Evolutionary conservation across 441 rosid genomes (phyloP).

Genomic region (Gossypium laxum): DNA sequence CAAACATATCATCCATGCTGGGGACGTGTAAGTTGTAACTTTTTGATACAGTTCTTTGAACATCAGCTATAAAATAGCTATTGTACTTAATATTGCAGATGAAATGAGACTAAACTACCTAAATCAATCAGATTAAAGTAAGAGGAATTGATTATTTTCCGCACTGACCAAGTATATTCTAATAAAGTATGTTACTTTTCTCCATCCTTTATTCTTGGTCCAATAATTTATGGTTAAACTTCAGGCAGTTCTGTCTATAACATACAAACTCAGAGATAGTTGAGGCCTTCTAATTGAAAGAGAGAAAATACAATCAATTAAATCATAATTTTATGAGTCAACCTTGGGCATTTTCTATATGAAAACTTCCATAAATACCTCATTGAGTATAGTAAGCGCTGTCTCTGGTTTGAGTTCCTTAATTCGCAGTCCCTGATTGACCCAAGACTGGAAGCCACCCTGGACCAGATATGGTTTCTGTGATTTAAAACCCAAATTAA

Average conservation of each 20-base stretch:
- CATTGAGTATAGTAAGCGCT: slow-evolving; percentile 61
- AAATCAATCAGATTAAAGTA: background rate
- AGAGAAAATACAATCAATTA: background rate
- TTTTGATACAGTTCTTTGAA: background rate
- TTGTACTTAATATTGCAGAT: background rate
- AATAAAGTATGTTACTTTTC: background rate
- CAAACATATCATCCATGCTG: background rate
- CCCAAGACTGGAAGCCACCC: slow-evolving; percentile 90
- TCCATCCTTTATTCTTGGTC: background rate
- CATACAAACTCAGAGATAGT: background rate
- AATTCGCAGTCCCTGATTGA: slow-evolving; percentile 55
- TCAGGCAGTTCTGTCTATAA: background rate
- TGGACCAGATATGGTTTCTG: slow-evolving; percentile 70
- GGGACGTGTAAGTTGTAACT: background rate
- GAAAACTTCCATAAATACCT: slow-evolving; percentile 33
- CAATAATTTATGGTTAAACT: background rate
- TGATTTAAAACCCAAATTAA: slow-evolving; percentile 20
- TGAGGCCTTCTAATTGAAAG: background rate
- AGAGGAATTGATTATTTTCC: background rate
- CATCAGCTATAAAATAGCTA: background rate
- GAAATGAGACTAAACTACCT: background rate
- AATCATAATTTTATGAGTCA: background rate
- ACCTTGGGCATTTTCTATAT: background rate
- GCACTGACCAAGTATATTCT: background rate
- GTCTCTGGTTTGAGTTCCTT: slow-evolving; percentile 85